A percentile compares a stretch with the other conserved stretches of the same genome.
phyloP scores from a whole-genome alignment of 2,329 filamentous ascomycete genomes.

The Penicillium sumatraense region DNA sequence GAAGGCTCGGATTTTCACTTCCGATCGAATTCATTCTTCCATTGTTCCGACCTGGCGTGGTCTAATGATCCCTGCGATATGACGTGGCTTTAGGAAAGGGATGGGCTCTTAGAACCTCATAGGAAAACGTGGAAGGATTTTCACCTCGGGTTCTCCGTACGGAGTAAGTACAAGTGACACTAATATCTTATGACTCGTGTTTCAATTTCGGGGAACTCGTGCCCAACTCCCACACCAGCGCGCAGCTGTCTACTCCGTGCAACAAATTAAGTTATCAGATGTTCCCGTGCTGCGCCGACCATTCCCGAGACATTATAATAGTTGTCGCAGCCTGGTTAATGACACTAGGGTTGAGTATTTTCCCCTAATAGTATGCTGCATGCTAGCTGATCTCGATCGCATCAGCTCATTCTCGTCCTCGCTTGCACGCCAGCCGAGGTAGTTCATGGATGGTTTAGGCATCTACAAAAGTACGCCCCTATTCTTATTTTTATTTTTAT shows the following conservation, averaged over 20 bases:
- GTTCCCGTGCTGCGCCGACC: constrained; percentile 1
- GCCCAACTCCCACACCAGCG: background rate
- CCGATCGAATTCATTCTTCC: background rate
- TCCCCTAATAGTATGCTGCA: too few relatives aligned
- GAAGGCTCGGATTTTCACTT: background rate
- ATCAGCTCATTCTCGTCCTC: background rate
- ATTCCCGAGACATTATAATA: constrained; percentile 5
- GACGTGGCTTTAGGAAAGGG: background rate
- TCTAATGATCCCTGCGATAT: constrained; percentile 8
- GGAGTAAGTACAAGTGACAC: background rate
- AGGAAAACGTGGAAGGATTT: background rate
- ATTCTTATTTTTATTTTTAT: background rate
- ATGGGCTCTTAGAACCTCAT: too few relatives aligned
- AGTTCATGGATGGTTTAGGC: background rate
- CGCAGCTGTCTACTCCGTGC: background rate
- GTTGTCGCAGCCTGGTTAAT: constrained; percentile 6
- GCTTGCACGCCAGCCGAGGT: background rate
- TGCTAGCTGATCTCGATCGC: too few relatives aligned
- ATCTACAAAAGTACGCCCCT: background rate
- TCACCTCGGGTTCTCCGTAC: background rate
- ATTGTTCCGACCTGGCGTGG: background rate
- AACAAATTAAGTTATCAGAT: constrained; percentile 21
- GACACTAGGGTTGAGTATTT: too few relatives aligned
- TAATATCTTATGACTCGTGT: background rate
- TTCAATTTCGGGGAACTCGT: background rate